Conservation (phyloP, 768 basidiomycete genomes). For the Gloeostereum incarnatum region DNA sequence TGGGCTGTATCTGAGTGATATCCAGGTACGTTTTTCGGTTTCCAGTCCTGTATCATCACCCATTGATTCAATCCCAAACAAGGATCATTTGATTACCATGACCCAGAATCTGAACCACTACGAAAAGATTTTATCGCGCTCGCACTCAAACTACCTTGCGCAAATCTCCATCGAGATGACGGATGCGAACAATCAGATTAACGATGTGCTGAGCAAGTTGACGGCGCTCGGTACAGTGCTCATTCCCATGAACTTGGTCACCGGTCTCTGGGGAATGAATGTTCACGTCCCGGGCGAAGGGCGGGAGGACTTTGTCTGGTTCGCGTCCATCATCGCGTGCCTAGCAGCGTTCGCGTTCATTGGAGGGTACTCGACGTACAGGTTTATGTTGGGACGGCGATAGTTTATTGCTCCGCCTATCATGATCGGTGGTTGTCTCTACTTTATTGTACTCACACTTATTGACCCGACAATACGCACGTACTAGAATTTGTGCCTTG, state of each 20-base stretch:
- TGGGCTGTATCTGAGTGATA: too few relatives aligned
- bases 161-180: conserved; percentile 99
- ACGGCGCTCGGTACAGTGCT: conserved; percentile 97
- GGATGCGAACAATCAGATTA: conserved; percentile 99
- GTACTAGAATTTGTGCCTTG: too few relatives aligned
- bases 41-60: not conserved
- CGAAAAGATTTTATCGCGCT: conserved; percentile 97
- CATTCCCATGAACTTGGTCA: conserved; percentile 95
- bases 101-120: conserved; percentile 99
- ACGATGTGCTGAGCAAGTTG: conserved; percentile 94
- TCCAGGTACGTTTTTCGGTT: not conserved
- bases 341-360: conserved; percentile 76
- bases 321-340: conserved; percentile 73
- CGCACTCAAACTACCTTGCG: conserved; percentile 98
- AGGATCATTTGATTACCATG: conserved; percentile 99
- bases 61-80: conserved; percentile 95
- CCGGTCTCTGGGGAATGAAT: conserved; percentile 94
- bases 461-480: too few relatives aligned
- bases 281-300: conserved; percentile 91
- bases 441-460: too few relatives aligned
- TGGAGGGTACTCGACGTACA: conserved; percentile 74
- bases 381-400: conserved; percentile 56
- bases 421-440: too few relatives aligned
- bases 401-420: too few relatives aligned
- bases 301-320: conserved; percentile 63